Conservation (phyloP, 768 basidiomycete species). For the Suillus paluster region DNA sequence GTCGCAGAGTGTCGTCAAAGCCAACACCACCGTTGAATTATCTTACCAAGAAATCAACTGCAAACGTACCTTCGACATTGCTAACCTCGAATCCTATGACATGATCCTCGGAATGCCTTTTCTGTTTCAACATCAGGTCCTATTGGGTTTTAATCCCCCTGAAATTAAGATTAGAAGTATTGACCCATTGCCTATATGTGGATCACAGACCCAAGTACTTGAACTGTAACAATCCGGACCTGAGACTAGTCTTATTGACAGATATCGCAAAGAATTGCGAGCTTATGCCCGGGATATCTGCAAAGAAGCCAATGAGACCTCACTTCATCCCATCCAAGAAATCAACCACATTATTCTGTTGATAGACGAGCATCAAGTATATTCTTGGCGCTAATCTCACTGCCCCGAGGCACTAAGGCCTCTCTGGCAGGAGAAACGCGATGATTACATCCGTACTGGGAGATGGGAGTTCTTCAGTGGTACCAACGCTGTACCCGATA, state of each 20-base stretch:
- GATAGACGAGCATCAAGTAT: constrained; percentile 41
- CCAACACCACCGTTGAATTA: too few relatives aligned
- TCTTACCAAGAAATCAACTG: too few relatives aligned
- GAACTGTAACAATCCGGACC: background rate
- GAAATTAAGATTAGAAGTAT: too few relatives aligned
- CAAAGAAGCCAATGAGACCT: constrained; percentile 2
- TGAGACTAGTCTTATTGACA: too few relatives aligned
- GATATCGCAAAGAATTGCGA: constrained; percentile 11
- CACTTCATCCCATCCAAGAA: constrained; percentile 13
- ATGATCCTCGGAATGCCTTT: too few relatives aligned
- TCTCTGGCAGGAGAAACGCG: constrained; percentile 32
- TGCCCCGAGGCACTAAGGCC: constrained; percentile 39
- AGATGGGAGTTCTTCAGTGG: constrained; percentile 34
- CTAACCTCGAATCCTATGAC: too few relatives aligned
- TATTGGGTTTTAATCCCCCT: too few relatives aligned
- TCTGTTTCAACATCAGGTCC: too few relatives aligned
- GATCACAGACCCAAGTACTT: constrained; percentile 9
- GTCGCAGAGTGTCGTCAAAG: too few relatives aligned
- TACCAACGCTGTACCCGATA: constrained; percentile 37
- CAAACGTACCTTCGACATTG: too few relatives aligned
- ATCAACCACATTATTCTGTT: constrained; percentile 43
- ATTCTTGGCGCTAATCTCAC: constrained; percentile 28
- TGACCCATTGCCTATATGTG: constrained; percentile 21
- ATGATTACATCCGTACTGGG: constrained; percentile 31
- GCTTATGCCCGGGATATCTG: constrained; percentile 6